These are phyloP conservation scores for Fusarium newnesense DNA, from an alignment of 2,329 filamentous ascomycete species.

Conservation along the genomic window DNA sequence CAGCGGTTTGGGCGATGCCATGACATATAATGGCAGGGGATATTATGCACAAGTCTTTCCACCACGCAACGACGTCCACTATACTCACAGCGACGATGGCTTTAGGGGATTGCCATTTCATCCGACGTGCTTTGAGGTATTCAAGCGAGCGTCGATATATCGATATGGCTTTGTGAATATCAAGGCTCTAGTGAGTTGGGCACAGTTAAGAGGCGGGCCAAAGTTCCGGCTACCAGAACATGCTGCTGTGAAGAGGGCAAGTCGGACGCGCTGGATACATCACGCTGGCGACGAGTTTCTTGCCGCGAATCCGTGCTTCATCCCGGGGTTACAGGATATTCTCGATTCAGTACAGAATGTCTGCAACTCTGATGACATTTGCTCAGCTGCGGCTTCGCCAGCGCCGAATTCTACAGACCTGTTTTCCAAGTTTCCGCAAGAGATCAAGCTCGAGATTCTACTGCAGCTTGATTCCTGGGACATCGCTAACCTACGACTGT, in stretches of 20 bases:
- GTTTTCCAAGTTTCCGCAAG: neutral
- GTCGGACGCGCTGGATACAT: neutral
- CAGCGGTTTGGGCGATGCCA: neutral
- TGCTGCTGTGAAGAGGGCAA: neutral
- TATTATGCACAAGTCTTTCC: neutral
- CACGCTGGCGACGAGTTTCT: neutral
- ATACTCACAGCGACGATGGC: neutral
- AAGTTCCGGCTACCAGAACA: neutral
- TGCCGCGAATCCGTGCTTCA: neutral
- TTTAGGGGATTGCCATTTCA: neutral
- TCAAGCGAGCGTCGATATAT: neutral
- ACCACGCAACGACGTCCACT: neutral
- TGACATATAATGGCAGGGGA: neutral
- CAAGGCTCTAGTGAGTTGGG: neutral
- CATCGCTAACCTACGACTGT: neutral
- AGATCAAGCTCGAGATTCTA: neutral
- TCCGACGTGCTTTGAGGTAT: neutral
- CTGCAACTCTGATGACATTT: neutral
- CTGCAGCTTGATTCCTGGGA: neutral
- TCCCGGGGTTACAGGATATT: neutral
- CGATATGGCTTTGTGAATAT: neutral
- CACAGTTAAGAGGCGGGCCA: accelerated
- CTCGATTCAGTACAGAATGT: neutral
- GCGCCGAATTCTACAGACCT: neutral
- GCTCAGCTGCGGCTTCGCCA: no score